Conservation (phyloP, 768 basidiomycete species). For the Pisolithus albus region DNA sequence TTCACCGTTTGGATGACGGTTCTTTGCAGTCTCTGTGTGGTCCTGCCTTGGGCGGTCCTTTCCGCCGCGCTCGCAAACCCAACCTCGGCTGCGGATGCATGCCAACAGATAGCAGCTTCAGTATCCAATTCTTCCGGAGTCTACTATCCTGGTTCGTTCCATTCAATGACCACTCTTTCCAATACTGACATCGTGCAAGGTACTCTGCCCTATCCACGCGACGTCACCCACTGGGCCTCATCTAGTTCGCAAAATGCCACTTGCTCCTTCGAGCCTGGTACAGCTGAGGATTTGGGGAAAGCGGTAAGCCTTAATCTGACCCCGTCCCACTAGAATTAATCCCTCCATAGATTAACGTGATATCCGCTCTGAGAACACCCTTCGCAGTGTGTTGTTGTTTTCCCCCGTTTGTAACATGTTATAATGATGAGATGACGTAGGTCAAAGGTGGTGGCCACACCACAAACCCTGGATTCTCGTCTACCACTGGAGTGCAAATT, state of each 20-base stretch:
- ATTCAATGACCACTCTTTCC: neutral
- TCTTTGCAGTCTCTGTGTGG: too few relatives aligned
- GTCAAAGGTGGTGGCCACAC: slow-evolving; percentile 54
- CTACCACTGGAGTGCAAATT: slow-evolving; percentile 48
- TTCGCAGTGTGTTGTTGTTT: too few relatives aligned
- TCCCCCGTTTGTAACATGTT: neutral
- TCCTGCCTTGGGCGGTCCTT: too few relatives aligned
- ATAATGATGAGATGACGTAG: slow-evolving; percentile 18
- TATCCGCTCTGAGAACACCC: too few relatives aligned
- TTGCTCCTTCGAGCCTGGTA: slow-evolving; percentile 48
- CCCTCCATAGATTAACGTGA: too few relatives aligned
- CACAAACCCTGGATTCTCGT: slow-evolving; percentile 46
- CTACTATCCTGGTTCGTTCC: slow-evolving; percentile 34
- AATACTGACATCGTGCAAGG: neutral
- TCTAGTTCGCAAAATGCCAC: slow-evolving; percentile 36
- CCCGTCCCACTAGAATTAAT: too few relatives aligned
- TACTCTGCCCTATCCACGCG: slow-evolving; percentile 28
- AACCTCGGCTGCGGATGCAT: slow-evolving; percentile 9
- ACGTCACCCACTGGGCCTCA: slow-evolving; percentile 42
- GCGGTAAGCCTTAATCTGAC: slow-evolving; percentile 27
- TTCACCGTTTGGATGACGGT: too few relatives aligned
- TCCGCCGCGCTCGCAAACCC: neutral
- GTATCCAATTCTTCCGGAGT: slow-evolving; percentile 42
- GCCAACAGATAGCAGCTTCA: slow-evolving; percentile 30
- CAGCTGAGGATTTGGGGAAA: slow-evolving; percentile 38